Conservation (phyloP, 2,329 filamentous ascomycete species). For the Paraphaeosphaeria sporulosa region DNA sequence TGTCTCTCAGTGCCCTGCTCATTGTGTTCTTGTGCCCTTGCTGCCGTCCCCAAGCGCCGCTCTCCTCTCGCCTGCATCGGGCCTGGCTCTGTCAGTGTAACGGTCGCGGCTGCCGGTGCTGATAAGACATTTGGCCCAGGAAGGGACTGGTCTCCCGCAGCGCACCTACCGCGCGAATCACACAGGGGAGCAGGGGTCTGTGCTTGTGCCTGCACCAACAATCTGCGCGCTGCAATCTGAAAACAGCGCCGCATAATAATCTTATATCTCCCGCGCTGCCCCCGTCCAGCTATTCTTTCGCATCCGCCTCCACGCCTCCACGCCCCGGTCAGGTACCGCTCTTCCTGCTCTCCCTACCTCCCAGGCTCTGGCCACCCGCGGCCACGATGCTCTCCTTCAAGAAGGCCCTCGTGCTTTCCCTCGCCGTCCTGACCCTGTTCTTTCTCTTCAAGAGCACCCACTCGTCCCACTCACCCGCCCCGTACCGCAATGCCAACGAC, state of each 20-base stretch:
- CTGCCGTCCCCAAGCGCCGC: not conserved
- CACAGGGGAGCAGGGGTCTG: slow-evolving; percentile 9
- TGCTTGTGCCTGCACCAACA: not conserved
- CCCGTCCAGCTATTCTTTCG: slow-evolving; percentile 1
- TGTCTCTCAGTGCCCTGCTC: not conserved
- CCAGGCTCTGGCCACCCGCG: slow-evolving; percentile 13
- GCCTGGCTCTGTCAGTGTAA: not conserved
- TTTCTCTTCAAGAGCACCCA: slow-evolving; percentile 73
- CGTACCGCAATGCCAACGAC: slow-evolving; percentile 44
- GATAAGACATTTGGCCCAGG: slow-evolving; percentile 5
- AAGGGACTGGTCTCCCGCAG: not conserved
- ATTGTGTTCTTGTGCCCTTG: slow-evolving; percentile 4
- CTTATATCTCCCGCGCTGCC: slow-evolving; percentile 11
- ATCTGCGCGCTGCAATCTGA: slow-evolving; percentile 12
- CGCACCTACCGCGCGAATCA: slow-evolving; percentile 9
- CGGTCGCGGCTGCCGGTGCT: not conserved
- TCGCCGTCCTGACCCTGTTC: slow-evolving; percentile 72
- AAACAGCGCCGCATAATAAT: not conserved
- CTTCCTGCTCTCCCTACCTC: slow-evolving; percentile 9
- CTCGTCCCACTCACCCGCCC: slow-evolving; percentile 35
- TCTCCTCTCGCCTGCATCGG: slow-evolving; percentile 16
- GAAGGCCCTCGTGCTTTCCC: slow-evolving; percentile 75
- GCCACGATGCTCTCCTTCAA: slow-evolving; percentile 77
- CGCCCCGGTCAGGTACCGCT: slow-evolving; percentile 14
- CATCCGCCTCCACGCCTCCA: slow-evolving; percentile 13